Base-by-base conservation (phyloP, 192 early-diverging fungal genomes). In the Entophlyctis luteolus region DNA sequence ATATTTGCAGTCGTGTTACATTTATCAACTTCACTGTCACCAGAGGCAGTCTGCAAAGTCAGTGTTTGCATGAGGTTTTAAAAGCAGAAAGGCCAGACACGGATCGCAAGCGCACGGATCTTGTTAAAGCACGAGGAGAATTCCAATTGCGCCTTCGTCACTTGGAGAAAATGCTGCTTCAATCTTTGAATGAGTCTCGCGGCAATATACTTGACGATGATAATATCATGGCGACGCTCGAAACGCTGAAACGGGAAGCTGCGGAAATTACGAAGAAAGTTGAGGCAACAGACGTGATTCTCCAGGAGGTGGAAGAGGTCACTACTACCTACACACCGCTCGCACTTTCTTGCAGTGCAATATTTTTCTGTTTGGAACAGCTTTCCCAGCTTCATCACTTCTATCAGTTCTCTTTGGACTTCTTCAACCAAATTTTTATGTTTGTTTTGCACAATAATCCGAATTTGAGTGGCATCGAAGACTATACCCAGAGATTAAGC, bases 11-110 rank as follows among this genome's bases (percentile, higher is more conserved):
- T 68, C 90, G 98, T 42, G 95, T 98, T 2, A 98, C 98, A 1
- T 96, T 99, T 80, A 94, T 99, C 47, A 99, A 98, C 87, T 99
- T 98, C 70, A 95, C 96, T 0, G 91, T 98, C 18, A 99, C 98
- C 16, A 88, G 94, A 27, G 88, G 89, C 37, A 94, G 92, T 78
- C 79, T 99, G 59, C 95, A 98, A 76, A 93, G 90, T 63, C 98
- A 99, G 81, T 98, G 98, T 78, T 79, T 99, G 75, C 89, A 93
- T 69, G 88, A 93, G 77, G 94, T 97, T 2, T 86, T 99, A 72
- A 93, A 93, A 62, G 87, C 88, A 42, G 95, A 98, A 80, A 77
- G 96, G 39, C 94, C 98, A 1, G 98, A 99, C 75, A 92, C 94
- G 3, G 98, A 98, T 65, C 77, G 85, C 62, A 91, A 93, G 67